A percentile compares a stretch with the other conserved stretches of the same genome.
Evolutionary conservation across 441 rosid species (phyloP).

Genomic region (Rhodomyrtus psidioides): DNA sequence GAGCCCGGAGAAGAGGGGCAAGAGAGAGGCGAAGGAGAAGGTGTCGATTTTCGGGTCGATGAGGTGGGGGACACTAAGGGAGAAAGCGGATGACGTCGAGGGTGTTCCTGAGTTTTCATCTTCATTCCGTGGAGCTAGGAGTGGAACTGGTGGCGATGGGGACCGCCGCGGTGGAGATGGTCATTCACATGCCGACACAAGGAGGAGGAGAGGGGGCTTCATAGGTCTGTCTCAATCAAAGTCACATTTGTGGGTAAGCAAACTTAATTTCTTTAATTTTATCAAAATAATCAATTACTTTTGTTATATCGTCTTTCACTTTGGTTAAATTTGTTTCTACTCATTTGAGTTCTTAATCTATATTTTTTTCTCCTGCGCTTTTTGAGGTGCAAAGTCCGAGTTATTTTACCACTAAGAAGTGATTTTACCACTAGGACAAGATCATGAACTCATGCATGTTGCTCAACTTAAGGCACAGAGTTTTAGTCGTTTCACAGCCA

Average conservation of each 20-base stretch:
- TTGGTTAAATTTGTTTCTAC: not conserved
- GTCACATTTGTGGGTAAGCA: constrained; percentile 51
- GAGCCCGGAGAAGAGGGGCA: constrained; percentile 12
- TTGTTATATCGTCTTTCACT: not conserved
- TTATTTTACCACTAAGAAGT: not conserved
- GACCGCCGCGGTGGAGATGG: constrained; percentile 17
- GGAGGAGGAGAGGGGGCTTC: constrained; percentile 30
- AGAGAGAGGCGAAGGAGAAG: constrained; percentile 18
- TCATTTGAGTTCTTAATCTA: not conserved
- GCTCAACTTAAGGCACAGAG: not conserved
- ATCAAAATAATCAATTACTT: not conserved
- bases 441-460: not conserved
- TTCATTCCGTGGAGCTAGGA: not conserved
- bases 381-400: not conserved
- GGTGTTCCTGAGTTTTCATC: constrained; percentile 18
- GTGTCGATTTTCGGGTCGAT: constrained; percentile 22
- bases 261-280: not conserved
- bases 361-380: not conserved
- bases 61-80: constrained; percentile 39
- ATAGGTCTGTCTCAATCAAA: constrained; percentile 26
- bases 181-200: not conserved
- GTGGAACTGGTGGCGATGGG: not conserved
- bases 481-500: not conserved
- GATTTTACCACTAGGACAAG: not conserved
- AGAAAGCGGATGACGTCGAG: constrained; percentile 12